These are phyloP conservation scores for Pseudogymnoascus sp. DNA, from an alignment of 2,329 filamentous ascomycete species.

Conservation along the genomic window DNA sequence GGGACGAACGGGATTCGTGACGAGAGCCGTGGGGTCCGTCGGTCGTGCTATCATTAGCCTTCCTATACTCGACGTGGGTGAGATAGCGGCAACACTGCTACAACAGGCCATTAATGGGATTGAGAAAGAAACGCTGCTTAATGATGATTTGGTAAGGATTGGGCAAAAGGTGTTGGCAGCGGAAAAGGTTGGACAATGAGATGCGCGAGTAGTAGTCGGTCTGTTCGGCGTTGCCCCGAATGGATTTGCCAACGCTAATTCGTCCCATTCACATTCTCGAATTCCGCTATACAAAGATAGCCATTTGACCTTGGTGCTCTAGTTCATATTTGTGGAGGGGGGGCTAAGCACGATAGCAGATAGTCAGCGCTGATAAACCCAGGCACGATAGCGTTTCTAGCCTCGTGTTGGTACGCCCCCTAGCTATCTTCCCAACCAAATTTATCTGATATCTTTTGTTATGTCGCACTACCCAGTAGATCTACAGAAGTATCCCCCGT, in stretches of 20 bases:
- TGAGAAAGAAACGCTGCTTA: constrained; percentile 38
- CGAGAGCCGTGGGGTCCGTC: constrained; percentile 19
- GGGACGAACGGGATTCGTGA: constrained; percentile 18
- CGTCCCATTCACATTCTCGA: not conserved
- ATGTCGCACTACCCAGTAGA: not conserved
- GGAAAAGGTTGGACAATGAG: not conserved
- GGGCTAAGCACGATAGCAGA: not conserved
- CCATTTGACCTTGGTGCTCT: not conserved
- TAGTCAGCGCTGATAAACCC: not conserved
- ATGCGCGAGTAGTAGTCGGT: not conserved
- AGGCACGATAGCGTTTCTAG: not conserved
- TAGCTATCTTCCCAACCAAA: not conserved
- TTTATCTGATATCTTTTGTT: not conserved
- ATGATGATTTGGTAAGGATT: constrained; percentile 36
- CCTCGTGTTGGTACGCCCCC: not conserved
- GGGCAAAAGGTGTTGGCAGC: constrained; percentile 19
- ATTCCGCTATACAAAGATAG: not conserved
- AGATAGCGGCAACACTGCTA: constrained; percentile 38
- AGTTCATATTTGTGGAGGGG: not conserved
- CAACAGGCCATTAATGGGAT: constrained; percentile 39
- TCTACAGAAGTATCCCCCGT: too few species aligned
- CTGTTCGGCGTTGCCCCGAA: not conserved
- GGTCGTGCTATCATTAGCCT: constrained; percentile 24
- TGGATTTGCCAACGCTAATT: not conserved
- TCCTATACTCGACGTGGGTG: constrained; percentile 30